phyloP scores from a whole-genome alignment of 2,329 filamentous ascomycete genomes.

The Cercospora beticola region DNA sequence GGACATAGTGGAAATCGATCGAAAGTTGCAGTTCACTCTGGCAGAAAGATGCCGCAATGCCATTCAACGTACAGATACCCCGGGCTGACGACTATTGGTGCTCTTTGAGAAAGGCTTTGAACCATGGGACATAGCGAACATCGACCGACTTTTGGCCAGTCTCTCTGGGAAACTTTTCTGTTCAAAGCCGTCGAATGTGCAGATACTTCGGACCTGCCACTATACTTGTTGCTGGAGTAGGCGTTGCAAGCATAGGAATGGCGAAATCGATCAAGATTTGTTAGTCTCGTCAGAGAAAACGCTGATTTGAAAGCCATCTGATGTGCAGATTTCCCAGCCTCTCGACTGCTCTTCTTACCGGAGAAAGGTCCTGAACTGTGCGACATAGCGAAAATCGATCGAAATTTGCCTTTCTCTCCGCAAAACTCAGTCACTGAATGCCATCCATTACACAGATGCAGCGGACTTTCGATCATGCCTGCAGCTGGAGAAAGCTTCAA shows the following conservation, averaged over 20 bases:
- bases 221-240: background rate
- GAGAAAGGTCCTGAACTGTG: background rate
- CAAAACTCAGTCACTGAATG: background rate
- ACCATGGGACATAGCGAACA: background rate
- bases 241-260: background rate
- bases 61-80: background rate
- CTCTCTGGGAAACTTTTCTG: background rate
- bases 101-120: background rate
- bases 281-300: background rate
- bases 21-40: background rate
- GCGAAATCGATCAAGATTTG: background rate
- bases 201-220: background rate
- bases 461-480: background rate
- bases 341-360: background rate
- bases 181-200: background rate
- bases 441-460: background rate
- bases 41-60: background rate
- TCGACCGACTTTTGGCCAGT: background rate
- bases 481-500: background rate
- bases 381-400: background rate
- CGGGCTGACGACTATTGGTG: background rate
- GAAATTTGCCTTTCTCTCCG: background rate
- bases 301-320: background rate
- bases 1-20: background rate
- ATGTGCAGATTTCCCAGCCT: background rate